Evolutionary conservation across 495 filamentous ascomycete species (phyloP), one percentile per base, ranked within the genome.

Genomic region (Aspergillus biplanus): DNA sequence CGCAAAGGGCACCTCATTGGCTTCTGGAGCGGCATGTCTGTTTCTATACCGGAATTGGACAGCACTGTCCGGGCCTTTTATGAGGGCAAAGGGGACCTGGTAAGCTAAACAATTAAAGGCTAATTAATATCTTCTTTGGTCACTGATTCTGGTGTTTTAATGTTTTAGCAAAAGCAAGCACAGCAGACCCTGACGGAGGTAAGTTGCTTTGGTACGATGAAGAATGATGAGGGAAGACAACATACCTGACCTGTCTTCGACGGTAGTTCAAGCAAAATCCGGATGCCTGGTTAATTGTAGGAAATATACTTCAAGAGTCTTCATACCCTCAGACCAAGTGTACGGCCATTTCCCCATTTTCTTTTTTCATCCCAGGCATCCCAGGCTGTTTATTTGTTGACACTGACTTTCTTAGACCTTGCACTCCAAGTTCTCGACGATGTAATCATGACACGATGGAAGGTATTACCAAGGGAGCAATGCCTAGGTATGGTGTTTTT

Each of bases 381-480:
- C 21, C 21, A 1, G 21, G 21, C 21, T 27, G 21, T 27, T n/a
- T n/a, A n/a, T n/a, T 34, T 61, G 58, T 87, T 90, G 67, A 90
- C 75, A 63, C 27, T 62, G 61, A 27, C 21, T 27, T 27, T 27
- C 21, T 49, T 66, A 97, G 92, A 96, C 76, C 85, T 98, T 70
- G 95, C 92, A 47, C 80, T 99, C 65, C 96, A 98, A 79, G 92
- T 99, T 59, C 87, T 98, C 54, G 96, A 99, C 77, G 91, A 90
- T 83, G 95, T 99, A 64, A 98, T 98, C 68, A 94, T 96, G 89
- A 99, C 96, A 50, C 88, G 94, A 78, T 98, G 95, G 96, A 99
- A 97, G 78, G 92, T 98, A 48, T 78, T 98, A 60, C 95, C 96
- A 18, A 86, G 92, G 70, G 94, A 97, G 52, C 95, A 99, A 76